Base-by-base conservation (phyloP, 2,329 filamentous ascomycete genomes). In the Epicoccum sorghinum region DNA sequence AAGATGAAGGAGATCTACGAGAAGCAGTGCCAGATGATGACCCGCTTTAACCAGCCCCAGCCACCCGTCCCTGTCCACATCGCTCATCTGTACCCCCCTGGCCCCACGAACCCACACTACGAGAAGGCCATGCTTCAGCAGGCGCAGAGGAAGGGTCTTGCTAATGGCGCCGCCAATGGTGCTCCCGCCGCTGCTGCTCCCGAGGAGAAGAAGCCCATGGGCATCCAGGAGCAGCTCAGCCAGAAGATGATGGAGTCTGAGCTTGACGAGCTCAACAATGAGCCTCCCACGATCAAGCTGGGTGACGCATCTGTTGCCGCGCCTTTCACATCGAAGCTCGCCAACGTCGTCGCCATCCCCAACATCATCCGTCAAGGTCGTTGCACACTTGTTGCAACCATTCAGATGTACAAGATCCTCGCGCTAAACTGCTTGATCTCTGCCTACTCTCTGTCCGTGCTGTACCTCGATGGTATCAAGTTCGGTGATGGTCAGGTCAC, bases 341-440 rank as follows among this genome's bases (percentile, higher is more conserved):
- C 93, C 65, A 97, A 99, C 69, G 95, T 99, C 55, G 86, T 99
- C 67, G 95, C 95, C 33, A 92, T 99, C 54, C 93, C 95, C 47
- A 99, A 99, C 79, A 99, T 99, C 68, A 95, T 99, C 69, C 90
- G 95, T 54, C 95, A 99, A 79, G 95, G 95, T 53, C 90, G 95
- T 59, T 99, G 95, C 80, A 99, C 95, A 7, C 86, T 99, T 18
- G 95, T 99, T 49, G 95, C 95, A 29, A 99, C 95, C 0, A 98
- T 99, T 62, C 95, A 99, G 81, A 99, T 99, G 93, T 99, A 99
- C 86, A 99, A 97, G 84, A 99, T 99, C 67, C 85, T 99, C 46
- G 95, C 95, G 7, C 81, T 99, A 55, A 99, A 99, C 82, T 99
- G 95, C 74, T 82, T 99, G 66, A 99, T 99, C 73, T 96, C 91